A percentile compares a stretch with the other conserved stretches of the same genome.
Evolutionary conservation across 306 rosid genomes (phyloP).

Genomic region (Inga laurina): DNA sequence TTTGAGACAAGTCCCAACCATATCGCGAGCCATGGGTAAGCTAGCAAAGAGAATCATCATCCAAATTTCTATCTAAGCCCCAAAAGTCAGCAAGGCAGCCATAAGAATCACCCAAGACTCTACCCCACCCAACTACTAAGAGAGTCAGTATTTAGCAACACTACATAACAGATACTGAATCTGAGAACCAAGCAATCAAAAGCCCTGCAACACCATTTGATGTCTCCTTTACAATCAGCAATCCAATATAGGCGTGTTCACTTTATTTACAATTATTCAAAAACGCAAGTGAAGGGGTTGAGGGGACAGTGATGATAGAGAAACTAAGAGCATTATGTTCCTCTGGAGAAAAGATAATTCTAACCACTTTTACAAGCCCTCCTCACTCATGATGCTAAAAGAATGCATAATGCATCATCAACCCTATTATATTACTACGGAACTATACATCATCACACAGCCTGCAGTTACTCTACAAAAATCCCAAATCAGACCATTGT

Average conservation of each 20-base stretch:
- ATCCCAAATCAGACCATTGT: conserved; percentile 14
- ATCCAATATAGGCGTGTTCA: conserved; percentile 6
- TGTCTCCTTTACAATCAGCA: conserved; percentile 24
- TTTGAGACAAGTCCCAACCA: background rate
- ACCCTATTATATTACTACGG: background rate
- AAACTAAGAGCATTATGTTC: background rate
- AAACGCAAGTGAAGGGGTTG: background rate
- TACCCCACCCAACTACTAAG: background rate
- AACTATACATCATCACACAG: conserved; percentile 25
- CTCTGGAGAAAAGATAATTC: background rate
- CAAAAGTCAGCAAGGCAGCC: too few relatives aligned
- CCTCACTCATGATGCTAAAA: conserved; percentile 26
- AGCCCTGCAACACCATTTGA: background rate
- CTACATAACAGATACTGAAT: background rate
- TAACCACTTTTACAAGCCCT: conserved; percentile 25
- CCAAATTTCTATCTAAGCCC: background rate
- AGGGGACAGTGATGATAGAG: background rate
- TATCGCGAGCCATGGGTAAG: background rate
- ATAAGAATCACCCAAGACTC: background rate
- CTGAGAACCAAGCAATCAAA: background rate
- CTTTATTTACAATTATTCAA: conserved; percentile 24
- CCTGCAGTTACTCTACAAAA: conserved; percentile 28
- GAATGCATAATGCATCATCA: conserved; percentile 23
- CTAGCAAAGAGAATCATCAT: background rate
- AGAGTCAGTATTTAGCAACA: background rate